Percentiles rank a stretch among this genome's conserved stretches.
Evolutionary conservation across 345 rosid genomes (phyloP).

Genomic region (Euphorbia pulcherrima): DNA sequence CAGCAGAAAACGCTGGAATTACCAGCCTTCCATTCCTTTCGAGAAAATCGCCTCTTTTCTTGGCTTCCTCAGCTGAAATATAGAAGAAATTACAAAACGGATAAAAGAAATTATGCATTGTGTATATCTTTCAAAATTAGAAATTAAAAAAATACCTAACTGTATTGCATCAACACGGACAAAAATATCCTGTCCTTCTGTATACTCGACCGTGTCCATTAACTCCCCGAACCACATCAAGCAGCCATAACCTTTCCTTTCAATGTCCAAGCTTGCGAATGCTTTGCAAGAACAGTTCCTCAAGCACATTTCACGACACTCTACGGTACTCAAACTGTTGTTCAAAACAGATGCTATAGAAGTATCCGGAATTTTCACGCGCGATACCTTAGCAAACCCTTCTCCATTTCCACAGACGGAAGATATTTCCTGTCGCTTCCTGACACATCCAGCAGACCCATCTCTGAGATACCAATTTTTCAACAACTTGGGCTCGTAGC

Average conservation of each 20-base stretch:
- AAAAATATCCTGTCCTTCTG: conserved; percentile 49
- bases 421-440: conserved; percentile 17
- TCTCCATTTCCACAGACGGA: conserved; percentile 9
- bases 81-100: background rate
- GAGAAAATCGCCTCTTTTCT: conserved; percentile 16
- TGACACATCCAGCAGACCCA: conserved; percentile 50
- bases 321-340: conserved; percentile 37
- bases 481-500: conserved; percentile 51
- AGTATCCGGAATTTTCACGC: conserved; percentile 39
- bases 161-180: conserved; percentile 42
- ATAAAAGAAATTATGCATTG: background rate
- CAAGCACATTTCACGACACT: conserved; percentile 38
- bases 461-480: conserved; percentile 53
- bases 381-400: conserved; percentile 33
- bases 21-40: conserved; percentile 27
- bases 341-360: conserved; percentile 26
- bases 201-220: conserved; percentile 37
- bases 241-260: conserved; percentile 45
- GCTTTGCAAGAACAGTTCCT: conserved; percentile 55
- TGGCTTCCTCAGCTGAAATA: conserved; percentile 30
- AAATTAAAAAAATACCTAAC: conserved; percentile 37
- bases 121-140: background rate
- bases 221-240: conserved; percentile 48
- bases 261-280: conserved; percentile 44
- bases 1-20: conserved; percentile 19